phyloP scores from a whole-genome alignment of 2,329 filamentous ascomycete genomes.

The Phyllosticta paracitricarpa region DNA sequence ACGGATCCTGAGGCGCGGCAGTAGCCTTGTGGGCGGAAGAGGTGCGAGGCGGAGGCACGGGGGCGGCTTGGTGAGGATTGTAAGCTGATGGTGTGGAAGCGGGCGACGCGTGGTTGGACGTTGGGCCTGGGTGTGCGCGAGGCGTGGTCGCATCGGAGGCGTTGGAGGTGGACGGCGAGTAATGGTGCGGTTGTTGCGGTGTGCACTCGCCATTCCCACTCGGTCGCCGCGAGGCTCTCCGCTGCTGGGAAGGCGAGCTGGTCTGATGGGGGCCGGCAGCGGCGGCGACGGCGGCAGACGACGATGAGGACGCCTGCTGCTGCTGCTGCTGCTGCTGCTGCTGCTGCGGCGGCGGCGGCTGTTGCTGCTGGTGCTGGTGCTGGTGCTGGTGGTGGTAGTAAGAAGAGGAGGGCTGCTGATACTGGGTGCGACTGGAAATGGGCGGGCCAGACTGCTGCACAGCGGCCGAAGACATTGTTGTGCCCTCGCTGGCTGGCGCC shows the following conservation, averaged over 20 bases:
- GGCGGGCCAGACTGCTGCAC: conserved; percentile 22
- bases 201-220: conserved; percentile 32
- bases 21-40: conserved; percentile 58
- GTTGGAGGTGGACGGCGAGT: conserved; percentile 25
- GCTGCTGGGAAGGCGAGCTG: conserved; percentile 26
- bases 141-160: conserved; percentile 29
- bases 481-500: conserved; percentile 4
- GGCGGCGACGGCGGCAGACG: conserved; percentile 22
- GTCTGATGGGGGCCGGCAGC: neutral
- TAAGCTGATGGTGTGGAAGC: conserved; percentile 39
- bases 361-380: conserved; percentile 6
- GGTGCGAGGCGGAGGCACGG: conserved; percentile 64
- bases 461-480: conserved; percentile 28
- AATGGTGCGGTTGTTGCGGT: conserved; percentile 21
- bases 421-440: conserved; percentile 18
- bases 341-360: too few relatives aligned
- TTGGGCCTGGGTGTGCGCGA: conserved; percentile 33
- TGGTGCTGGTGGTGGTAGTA: conserved; percentile 17
- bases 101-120: conserved; percentile 33
- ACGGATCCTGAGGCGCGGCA: conserved; percentile 16
- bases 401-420: conserved; percentile 17
- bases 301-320: conserved; percentile 19
- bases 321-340: conserved; percentile 19
- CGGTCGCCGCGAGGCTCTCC: conserved; percentile 25
- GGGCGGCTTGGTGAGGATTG: conserved; percentile 44